These are phyloP conservation scores for Neofusicoccum kwambonambiense DNA, from an alignment of 2,329 filamentous ascomycete species.

Conservation along the genomic window DNA sequence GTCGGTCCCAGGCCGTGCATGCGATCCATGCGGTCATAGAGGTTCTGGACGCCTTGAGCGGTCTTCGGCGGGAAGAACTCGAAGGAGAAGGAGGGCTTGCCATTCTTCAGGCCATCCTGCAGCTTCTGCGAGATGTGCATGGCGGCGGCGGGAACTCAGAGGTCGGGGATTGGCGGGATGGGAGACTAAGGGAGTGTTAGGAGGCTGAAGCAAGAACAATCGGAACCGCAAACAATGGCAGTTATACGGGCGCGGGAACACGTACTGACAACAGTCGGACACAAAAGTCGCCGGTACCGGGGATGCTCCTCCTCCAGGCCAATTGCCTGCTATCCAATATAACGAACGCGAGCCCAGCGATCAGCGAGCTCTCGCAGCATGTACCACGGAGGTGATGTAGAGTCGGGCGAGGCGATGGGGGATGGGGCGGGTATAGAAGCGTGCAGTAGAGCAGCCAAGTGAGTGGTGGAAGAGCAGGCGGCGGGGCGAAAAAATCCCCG, in stretches of 20 bases:
- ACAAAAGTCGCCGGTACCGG: conserved; percentile 9
- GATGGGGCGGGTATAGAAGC: neutral
- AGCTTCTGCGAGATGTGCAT: conserved; percentile 98
- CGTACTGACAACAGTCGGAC: neutral
- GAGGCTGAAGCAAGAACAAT: neutral
- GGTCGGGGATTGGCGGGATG: neutral
- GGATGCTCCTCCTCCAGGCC: conserved; percentile 11
- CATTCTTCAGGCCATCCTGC: conserved; percentile 72
- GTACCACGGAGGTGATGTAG: conserved; percentile 32
- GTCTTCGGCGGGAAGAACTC: conserved; percentile 99
- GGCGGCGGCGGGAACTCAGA: conserved; percentile 36
- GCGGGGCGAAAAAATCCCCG: conserved; percentile 13
- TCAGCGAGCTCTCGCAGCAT: conserved; percentile 57
- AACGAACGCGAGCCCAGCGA: conserved; percentile 48
- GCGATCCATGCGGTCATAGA: conserved; percentile 98
- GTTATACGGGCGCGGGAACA: neutral
- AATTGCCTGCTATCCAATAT: conserved; percentile 41
- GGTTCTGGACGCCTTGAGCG: conserved; percentile 93
- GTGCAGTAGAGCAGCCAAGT: conserved; percentile 2
- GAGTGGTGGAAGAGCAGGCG: neutral
- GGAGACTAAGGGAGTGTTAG: neutral
- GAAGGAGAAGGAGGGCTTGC: conserved; percentile 91
- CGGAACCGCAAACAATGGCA: neutral
- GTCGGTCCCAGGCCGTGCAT: conserved; percentile 93
- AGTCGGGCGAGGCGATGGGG: neutral